Conservation (phyloP, 2,329 filamentous ascomycete species). For the Microascus cirrosus region DNA sequence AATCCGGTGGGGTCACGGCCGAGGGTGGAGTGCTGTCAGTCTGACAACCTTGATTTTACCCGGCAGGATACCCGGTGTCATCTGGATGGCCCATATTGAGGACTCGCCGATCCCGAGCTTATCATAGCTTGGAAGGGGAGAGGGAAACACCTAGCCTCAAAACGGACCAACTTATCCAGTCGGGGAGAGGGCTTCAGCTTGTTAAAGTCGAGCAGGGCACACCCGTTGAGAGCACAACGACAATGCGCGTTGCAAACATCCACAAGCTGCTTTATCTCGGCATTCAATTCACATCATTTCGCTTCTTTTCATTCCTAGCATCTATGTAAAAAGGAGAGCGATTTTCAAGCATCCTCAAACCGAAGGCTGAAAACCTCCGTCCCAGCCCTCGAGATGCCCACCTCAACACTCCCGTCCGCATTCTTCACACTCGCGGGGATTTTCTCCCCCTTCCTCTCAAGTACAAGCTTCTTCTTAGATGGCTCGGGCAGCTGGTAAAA, state of each 20-base stretch:
- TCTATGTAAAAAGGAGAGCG: no score
- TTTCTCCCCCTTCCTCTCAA: slow-evolving; percentile 28
- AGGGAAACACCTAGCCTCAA: no score
- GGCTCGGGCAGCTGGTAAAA: slow-evolving; percentile 36
- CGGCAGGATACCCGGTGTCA: neutral
- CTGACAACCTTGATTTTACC: neutral
- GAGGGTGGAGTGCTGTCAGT: neutral
- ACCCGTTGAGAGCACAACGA: no score
- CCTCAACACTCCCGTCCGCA: slow-evolving; percentile 25
- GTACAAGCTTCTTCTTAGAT: slow-evolving; percentile 17
- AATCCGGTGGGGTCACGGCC: no score
- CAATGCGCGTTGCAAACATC: no score
- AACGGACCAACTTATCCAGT: no score
- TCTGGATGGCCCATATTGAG: neutral
- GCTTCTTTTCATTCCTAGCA: no score
- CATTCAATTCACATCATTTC: no score
- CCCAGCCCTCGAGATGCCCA: slow-evolving; percentile 30
- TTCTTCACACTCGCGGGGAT: slow-evolving; percentile 26
- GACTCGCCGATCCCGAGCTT: neutral
- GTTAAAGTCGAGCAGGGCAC: no score
- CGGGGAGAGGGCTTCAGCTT: no score
- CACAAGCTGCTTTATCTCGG: neutral
- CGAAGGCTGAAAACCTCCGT: slow-evolving; percentile 27
- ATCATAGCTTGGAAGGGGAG: neutral
- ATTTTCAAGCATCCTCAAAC: neutral